phyloP scores from a whole-genome alignment of 225 moss, liverwort and hornwort species.

The Thuidium tamariscinum region DNA sequence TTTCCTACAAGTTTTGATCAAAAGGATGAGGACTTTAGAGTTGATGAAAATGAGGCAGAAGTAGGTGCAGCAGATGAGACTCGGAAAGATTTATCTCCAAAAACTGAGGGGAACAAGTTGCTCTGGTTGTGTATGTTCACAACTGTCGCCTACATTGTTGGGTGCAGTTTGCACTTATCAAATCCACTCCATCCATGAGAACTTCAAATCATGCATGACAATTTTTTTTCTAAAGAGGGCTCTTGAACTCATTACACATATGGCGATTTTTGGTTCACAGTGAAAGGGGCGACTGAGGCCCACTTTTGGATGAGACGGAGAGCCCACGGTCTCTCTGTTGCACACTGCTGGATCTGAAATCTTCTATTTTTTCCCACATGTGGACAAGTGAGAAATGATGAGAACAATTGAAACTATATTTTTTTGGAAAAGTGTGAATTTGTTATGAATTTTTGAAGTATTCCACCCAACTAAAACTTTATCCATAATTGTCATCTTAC shows the following conservation, averaged over 20 bases:
- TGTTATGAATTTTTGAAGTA: too few species aligned
- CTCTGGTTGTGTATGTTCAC: conserved; percentile 81
- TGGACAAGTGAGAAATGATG: too few species aligned
- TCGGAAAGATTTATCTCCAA: not conserved
- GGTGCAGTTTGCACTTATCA: conserved; percentile 75
- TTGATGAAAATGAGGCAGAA: not conserved
- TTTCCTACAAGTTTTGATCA: not conserved
- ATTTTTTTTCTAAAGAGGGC: not conserved
- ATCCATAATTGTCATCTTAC: too few species aligned
- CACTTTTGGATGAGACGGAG: too few species aligned
- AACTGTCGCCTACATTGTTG: conserved; percentile 70
- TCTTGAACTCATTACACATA: too few species aligned
- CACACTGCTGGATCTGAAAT: not conserved
- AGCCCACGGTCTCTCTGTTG: not conserved
- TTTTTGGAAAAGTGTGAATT: too few species aligned
- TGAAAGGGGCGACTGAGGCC: too few species aligned
- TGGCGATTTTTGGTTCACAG: too few species aligned
- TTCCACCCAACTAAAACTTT: too few species aligned
- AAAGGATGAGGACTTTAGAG: conserved; percentile 11
- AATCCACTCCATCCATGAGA: conserved; percentile 69
- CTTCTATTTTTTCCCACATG: too few species aligned
- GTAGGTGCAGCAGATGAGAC: not conserved
- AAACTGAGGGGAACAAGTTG: conserved; percentile 47
- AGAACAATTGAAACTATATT: too few species aligned
- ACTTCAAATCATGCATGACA: conserved; percentile 15